Evolutionary conservation across 768 basidiomycete species (phyloP).

Genomic region (Gloeopeniophorella convolvens): DNA sequence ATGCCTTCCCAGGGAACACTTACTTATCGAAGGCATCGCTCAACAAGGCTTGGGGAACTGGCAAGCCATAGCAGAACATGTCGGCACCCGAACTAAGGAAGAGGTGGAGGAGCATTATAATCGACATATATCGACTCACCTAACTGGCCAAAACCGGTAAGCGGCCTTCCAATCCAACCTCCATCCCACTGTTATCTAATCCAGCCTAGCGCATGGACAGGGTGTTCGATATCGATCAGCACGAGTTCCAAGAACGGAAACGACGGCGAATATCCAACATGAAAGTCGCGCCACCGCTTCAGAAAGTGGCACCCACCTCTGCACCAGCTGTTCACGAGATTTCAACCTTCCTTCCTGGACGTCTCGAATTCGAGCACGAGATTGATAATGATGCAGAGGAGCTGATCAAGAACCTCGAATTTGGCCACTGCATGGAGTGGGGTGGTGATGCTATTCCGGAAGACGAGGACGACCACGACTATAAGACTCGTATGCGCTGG

Average conservation of each 20-base stretch:
- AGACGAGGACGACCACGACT: constrained; percentile 72
- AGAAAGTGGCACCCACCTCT: constrained; percentile 78
- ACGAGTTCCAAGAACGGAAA: constrained; percentile 85
- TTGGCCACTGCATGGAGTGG: constrained; percentile 79
- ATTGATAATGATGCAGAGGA: constrained; percentile 96
- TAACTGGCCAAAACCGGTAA: constrained; percentile 75
- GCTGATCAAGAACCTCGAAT: constrained; percentile 91
- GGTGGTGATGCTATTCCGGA: constrained; percentile 79
- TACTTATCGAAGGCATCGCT: constrained; percentile 83
- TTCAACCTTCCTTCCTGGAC: constrained; percentile 87
- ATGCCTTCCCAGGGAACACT: constrained; percentile 59
- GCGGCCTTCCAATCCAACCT: no score
- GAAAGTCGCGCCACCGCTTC: constrained; percentile 46
- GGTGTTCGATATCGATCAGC: constrained; percentile 65
- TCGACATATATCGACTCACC: constrained; percentile 72
- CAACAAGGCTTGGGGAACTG: constrained; percentile 92
- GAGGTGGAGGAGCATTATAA: constrained; percentile 91
- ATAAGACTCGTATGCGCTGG: constrained; percentile 43
- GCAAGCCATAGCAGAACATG: constrained; percentile 91
- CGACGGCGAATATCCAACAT: constrained; percentile 81
- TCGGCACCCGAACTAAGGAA: constrained; percentile 90
- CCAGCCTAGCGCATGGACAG: constrained; percentile 36
- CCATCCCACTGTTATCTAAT: no score
- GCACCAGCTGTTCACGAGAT: constrained; percentile 91
- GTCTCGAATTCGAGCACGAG: constrained; percentile 98